phyloP scores from a whole-genome alignment of 2,329 filamentous ascomycete genomes.

The Colletotrichum lindemuthianum region DNA sequence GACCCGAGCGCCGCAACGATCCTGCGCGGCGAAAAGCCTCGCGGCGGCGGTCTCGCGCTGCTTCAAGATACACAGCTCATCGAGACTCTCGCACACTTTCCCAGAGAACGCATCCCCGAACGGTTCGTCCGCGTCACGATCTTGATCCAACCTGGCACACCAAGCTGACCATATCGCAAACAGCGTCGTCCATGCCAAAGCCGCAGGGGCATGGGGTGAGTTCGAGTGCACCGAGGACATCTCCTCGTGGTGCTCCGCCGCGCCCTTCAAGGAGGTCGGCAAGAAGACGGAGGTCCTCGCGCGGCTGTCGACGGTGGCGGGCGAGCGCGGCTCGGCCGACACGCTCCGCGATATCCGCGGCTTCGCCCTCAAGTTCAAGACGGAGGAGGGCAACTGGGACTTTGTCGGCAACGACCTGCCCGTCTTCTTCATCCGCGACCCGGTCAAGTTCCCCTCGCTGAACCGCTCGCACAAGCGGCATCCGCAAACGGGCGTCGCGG shows the following conservation, averaged over 20 bases:
- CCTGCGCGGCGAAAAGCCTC: too few species aligned
- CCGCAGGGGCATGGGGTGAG: slow-evolving; percentile 60
- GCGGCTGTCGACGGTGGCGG: slow-evolving; percentile 79
- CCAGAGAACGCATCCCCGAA: slow-evolving; percentile 66
- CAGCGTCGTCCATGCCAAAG: slow-evolving; percentile 46
- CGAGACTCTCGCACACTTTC: slow-evolving; percentile 65
- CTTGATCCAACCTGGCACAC: too few species aligned
- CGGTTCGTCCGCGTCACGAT: slow-evolving; percentile 47
- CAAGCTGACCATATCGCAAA: too few species aligned
- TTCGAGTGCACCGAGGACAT: slow-evolving; percentile 71
- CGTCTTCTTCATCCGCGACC: slow-evolving; percentile 54
- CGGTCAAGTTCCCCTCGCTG: slow-evolving; percentile 52
- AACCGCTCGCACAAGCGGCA: slow-evolving; percentile 53
- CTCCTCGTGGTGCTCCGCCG: slow-evolving; percentile 63
- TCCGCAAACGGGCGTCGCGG: slow-evolving; percentile 47
- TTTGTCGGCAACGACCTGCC: slow-evolving; percentile 57
- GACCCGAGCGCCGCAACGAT: slow-evolving; percentile 24
- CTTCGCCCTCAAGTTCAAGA: slow-evolving; percentile 71
- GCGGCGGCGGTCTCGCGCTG: slow-evolving; percentile 47
- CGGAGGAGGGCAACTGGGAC: slow-evolving; percentile 73
- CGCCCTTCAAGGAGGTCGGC: slow-evolving; percentile 62
- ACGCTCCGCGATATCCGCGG: slow-evolving; percentile 78
- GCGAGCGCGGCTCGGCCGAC: slow-evolving; percentile 74
- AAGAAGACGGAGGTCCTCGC: slow-evolving; percentile 69
- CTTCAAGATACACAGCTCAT: slow-evolving; percentile 63